These are phyloP conservation scores for Dictyostelium firmibasis DNA, from an alignment of 78 protist species.

Conservation along the genomic window DNA sequence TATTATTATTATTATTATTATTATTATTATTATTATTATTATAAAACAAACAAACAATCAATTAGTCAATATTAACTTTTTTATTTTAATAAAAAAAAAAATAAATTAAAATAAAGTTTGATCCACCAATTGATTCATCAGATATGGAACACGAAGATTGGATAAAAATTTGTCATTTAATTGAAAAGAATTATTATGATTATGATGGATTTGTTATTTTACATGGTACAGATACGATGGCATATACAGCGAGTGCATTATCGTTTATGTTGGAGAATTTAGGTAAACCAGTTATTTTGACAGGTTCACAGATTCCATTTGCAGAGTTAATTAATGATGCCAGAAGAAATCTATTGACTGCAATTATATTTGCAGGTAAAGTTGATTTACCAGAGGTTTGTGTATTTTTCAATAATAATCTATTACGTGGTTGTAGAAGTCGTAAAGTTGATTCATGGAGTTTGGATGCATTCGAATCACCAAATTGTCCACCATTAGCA, in stretches of 20 bases:
- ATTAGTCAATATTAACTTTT: no score
- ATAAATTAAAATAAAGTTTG: conserved; percentile 34
- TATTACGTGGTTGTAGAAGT: conserved; percentile 66
- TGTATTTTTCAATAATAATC: conserved; percentile 80
- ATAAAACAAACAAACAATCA: no score
- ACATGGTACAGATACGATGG: conserved; percentile 95
- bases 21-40: no score
- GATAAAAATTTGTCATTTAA: conserved; percentile 78
- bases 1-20: no score
- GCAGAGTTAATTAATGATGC: conserved; percentile 74
- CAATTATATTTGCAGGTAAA: conserved; percentile 86
- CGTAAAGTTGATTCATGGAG: conserved; percentile 76
- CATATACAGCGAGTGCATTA: conserved; percentile 93
- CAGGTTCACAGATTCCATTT: conserved; percentile 95
- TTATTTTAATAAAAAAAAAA: no score
- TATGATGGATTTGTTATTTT: conserved; percentile 92
- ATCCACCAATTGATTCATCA: conserved; percentile 90
- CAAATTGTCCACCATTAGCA: conserved; percentile 74
- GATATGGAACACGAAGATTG: conserved; percentile 89
- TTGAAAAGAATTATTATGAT: conserved; percentile 84
- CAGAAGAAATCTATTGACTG: conserved; percentile 75
- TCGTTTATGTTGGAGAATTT: conserved; percentile 93
- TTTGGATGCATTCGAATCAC: conserved; percentile 79
- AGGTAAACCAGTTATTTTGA: conserved; percentile 91
- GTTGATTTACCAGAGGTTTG: conserved; percentile 81